Base-by-base conservation (phyloP, 2,329 filamentous ascomycete genomes). In the Nakataea oryzae region DNA sequence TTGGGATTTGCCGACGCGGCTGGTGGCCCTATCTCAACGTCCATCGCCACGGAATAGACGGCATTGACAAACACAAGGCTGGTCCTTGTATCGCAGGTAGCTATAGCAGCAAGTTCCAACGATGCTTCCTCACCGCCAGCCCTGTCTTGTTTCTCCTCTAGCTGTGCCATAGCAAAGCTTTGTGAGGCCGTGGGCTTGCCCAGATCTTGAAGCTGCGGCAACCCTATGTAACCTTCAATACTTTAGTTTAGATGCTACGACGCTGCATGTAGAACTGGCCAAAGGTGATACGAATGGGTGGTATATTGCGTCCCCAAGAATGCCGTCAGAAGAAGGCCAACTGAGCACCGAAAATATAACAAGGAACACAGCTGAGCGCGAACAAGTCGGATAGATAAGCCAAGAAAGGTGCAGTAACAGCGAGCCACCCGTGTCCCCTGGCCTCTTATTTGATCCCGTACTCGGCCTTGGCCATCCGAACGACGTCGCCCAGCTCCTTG, bases 401-500 rank as follows among this genome's bases (percentile, higher is more conserved):
- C 28, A 34, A n/a, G 29, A 34, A 57, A 57, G 56, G 17, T 32
- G 21, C 59, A 50, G 21, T 57, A 14, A n/a, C 34, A 17, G 9
- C 3, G 17, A 41, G 34, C 12, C 34, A 41, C 34, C 2, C 3
- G 34, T 6, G 6, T 29, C 14, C 14, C 34, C 55, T 54, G 62
- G 17, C 21, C 41, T 3, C 41, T 57, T 62, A 56, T 54, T 60
- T 55, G 24, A 65, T 66, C 24, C 61, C 62, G 60, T 66, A 66
- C 26, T 67, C 64, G 21, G 61, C 58, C 28, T 69, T 69, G 1
- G 70, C 68, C 54, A 71, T 70, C 30, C 76, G 73, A 32, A 79
- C 74, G 9, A 78, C 74, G 60, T 78, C 74, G 8, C 75, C 75
- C 17, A 82, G 69, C 66, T 82, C 79, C 65, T 74, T 74, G 60